Conservation (phyloP, 768 basidiomycete species). For the Russula sp. region DNA sequence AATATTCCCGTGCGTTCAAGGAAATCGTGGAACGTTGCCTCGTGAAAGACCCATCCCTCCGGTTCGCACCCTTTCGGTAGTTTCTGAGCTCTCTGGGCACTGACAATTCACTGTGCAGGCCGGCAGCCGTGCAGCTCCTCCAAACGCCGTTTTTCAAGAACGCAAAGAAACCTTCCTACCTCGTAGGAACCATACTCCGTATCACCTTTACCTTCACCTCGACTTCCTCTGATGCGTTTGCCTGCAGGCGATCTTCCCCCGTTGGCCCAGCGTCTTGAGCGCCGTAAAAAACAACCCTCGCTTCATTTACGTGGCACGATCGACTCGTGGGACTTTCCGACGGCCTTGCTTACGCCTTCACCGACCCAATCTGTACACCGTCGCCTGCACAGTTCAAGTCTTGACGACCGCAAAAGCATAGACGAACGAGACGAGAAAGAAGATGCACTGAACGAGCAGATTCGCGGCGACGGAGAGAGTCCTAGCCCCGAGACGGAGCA, state of each 20-base stretch:
- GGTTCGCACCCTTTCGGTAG: conserved; percentile 37
- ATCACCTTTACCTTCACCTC: background rate
- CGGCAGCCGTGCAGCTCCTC: conserved; percentile 71
- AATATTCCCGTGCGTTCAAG: conserved; percentile 76
- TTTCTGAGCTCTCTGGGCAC: background rate
- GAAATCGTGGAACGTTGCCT: conserved; percentile 82
- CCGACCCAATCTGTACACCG: conserved; percentile 11
- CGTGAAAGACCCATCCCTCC: conserved; percentile 72
- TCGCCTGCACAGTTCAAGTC: background rate
- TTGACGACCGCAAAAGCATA: background rate
- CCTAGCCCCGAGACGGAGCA: background rate
- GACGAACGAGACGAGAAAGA: background rate
- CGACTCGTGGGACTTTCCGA: conserved; percentile 79
- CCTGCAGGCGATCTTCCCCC: conserved; percentile 61
- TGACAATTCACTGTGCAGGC: conserved; percentile 39
- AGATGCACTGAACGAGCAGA: background rate
- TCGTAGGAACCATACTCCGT: conserved; percentile 74
- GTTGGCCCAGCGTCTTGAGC: conserved; percentile 66
- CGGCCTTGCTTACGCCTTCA: conserved; percentile 27
- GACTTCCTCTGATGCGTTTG: background rate
- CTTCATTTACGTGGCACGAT: conserved; percentile 44
- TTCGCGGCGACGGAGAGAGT: background rate
- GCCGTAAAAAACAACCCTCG: conserved; percentile 38
- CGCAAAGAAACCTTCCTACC: conserved; percentile 72
- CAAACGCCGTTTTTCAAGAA: conserved; percentile 72